Evolutionary conservation across 805 yeast genomes (phyloP), one percentile per base, ranked within the genome.

Genomic region (Suhomyces sp.): DNA sequence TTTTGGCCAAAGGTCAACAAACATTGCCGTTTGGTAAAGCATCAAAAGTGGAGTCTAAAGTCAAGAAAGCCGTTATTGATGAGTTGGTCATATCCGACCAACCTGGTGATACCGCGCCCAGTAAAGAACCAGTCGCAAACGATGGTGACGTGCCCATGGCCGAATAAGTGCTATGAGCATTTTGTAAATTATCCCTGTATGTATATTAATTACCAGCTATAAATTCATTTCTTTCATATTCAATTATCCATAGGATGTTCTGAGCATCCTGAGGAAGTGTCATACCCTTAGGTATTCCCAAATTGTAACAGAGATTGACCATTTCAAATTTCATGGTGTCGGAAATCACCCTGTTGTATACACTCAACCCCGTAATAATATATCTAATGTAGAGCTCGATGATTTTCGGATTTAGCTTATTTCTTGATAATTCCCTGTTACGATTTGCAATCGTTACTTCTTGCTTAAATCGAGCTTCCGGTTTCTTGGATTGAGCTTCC

Each of bases 1-100:
- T 3, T 6, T 57, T 74, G 42, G 67, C 70, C 1, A 76, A 73
- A 57, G 81, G 81, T 13, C 83, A 79, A 54, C 68, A 66, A 47
- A 70, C 71, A 1, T 61, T 79, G 19, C 58, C 61, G 12, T 72
- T 75, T 53, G 46, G 47, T n/a, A 38, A 38, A 19, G 44, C 33
- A 3, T 27, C 46, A 13, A 33, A 26, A 4, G 41, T 52, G 3
- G 57, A 56, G 5, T 33, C 55, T 17, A 48, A 24, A 6, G 36
- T 62, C 9, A 69, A 64, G 46, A 73, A 71, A 56, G 70, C 77
- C 2, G 70, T 64, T 6, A 64, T 73, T 13, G 67, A 62, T 51
- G 73, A 73, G 54, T 62, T 74, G 44, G 68, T 73, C 44, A 53
- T 60, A 13, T 57, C 50, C 50, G 69, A 64, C 5, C 62, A 54